Base-by-base conservation (phyloP, 305 asterid species). In the Striga hermonthica region DNA sequence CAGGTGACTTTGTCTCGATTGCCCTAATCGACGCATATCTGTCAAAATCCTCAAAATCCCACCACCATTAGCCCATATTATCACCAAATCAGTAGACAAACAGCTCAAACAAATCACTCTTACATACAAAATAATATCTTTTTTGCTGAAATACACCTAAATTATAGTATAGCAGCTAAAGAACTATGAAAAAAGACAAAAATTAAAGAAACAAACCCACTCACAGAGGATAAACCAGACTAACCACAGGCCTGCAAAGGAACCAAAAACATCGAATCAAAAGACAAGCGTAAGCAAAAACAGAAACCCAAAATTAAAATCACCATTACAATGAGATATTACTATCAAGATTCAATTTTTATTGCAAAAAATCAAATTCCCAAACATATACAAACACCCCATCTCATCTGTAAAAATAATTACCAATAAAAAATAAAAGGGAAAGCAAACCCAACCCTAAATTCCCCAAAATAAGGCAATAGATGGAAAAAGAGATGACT, bases 21-120 rank as follows among this genome's bases (percentile, higher is more conserved):
- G 96, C 98, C 82, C 90, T 76, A 57, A 92, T 87, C 22, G 97
- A 92, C 0, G 96, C 98, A 70, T 92, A 92, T 35, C 97, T 92
- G 88, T 72, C 66, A 68, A 74, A 68, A 3, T 66, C 31, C 66
- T 67, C 72, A 43, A 34, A 44, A 66, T 7, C 11, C 60, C 72
- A 59, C 45, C 57, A 35, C 3, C 44, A 67, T 55, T 49, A 49
- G 9, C 31, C 22, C 15, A 12, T 49, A 49, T 44, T 44, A 44
- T 44, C 50, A 44, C 13, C 50, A 22, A 22, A 22, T 22, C 31
- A 22, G 31, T 22, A 22, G 31, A 22, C 31, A 22, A 22, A 22
- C 31, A 22, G 31, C 1, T 22, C 31, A 22, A 22, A 44, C 50
- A 67, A 36, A 50, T 49, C 50, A 64, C 16, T 40, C 63, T 50